Conservation (phyloP, 2,329 filamentous ascomycete species). For the Fusarium kyushuense region DNA sequence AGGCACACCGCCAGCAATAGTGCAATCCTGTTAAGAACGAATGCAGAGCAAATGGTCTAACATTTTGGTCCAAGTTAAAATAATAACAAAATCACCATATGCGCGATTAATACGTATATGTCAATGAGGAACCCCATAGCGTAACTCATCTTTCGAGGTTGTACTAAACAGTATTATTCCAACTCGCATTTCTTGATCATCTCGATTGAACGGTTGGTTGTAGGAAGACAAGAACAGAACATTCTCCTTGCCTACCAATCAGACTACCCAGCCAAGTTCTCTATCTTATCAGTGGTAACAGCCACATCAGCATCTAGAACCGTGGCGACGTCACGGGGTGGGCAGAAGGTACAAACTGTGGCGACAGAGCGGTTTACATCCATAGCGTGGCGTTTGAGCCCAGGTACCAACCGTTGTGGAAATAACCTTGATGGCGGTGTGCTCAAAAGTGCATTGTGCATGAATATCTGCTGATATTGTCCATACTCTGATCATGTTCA, state of each 20-base stretch:
- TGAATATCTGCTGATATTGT: not conserved
- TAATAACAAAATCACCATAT: not conserved
- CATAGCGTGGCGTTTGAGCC: not conserved
- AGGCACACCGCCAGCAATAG: fast-evolving
- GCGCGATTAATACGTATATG: too few relatives aligned
- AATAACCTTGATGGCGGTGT: not conserved
- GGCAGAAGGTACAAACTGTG: too few relatives aligned
- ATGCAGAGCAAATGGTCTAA: not conserved
- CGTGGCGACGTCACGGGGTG: too few relatives aligned
- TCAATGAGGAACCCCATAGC: too few relatives aligned
- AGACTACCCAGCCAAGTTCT: not conserved
- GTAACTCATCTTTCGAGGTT: too few relatives aligned
- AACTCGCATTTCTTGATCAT: not conserved
- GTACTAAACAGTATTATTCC: not conserved
- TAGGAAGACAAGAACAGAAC: not conserved
- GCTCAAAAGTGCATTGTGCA: not conserved
- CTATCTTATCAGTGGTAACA: not conserved
- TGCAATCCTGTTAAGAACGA: not conserved
- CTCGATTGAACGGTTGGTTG: not conserved
- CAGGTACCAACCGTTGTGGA: not conserved
- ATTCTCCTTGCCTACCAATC: not conserved
- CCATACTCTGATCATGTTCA: too few relatives aligned
- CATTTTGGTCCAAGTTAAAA: not conserved
- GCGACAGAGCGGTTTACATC: too few relatives aligned
- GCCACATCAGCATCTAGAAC: not conserved